Base-by-base conservation (phyloP, 164 flowering plant species). In the Macadamia integrifolia region DNA sequence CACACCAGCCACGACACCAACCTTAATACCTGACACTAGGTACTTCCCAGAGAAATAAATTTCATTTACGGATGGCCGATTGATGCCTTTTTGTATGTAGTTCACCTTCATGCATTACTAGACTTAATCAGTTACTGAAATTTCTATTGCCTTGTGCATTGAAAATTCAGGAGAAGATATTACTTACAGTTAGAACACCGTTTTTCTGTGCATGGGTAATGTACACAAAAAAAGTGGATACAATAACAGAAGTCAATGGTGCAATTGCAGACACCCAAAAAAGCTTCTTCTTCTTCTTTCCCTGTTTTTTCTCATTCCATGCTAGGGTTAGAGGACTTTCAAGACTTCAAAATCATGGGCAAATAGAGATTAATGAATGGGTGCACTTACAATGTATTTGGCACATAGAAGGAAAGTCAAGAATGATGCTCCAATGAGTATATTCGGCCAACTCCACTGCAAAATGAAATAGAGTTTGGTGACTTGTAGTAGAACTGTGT, bases 181-280 rank as follows among this genome's bases (percentile, higher is more conserved):
- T 35, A 35, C 40, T 49, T 49, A 49, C 15, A 49, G 85, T 88
- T 44, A 84, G 82, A 8, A 92, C 86, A 30, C 98, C 98, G 71
- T 83, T 94, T 64, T 79, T 78, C 52, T 90, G 92, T 1, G 86
- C 90, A 75, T 75, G 84, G 31, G 88, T 80, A 12, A 84, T 7
- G 62, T 67, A 85, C 3, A 92, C 94, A 12, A 92, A 76, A 28
- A 83, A 29, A 3, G 98, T 92, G 6, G 98, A 84, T 32, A 88
- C 44, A 15, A 90, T 76, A 1, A 90, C 94, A 18, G 93, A 88
- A 58, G 85, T 17, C 0, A 92, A 81, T 17, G 96, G 98, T 35
- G 92, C 96, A 69, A 87, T 78, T 1, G 98, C 96, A 64, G 94
- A 82, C 56, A 92, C 52, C 98, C 96, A 90, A 79, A 87, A 92